phyloP scores from a whole-genome alignment of 164 flowering plant genomes.

The Vitis cinerea region DNA sequence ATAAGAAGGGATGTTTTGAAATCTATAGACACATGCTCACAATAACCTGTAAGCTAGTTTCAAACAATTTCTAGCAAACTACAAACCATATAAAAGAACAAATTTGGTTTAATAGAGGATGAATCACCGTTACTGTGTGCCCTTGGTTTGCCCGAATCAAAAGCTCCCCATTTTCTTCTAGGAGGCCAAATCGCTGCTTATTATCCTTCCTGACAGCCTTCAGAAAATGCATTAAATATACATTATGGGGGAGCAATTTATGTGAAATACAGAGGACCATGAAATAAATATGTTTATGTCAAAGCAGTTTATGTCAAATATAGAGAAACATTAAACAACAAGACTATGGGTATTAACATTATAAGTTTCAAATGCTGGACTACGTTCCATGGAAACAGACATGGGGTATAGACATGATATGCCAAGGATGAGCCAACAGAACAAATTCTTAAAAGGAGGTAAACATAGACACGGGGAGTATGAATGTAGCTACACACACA shows the following conservation, averaged over 20 bases:
- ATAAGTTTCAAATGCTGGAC: too few species aligned
- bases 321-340: not conserved
- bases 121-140: constrained; percentile 62
- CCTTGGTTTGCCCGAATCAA: constrained; percentile 97
- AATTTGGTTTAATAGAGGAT: not conserved
- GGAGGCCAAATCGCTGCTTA: constrained; percentile 80
- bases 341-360: too few species aligned
- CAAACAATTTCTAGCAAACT: not conserved
- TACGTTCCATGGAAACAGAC: too few species aligned
- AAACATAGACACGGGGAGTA: too few species aligned
- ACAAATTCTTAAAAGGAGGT: too few species aligned
- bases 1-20: too few species aligned
- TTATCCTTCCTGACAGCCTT: constrained; percentile 86
- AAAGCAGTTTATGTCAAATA: not conserved
- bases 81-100: not conserved
- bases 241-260: too few species aligned
- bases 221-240: constrained; percentile 5
- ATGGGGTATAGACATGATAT: too few species aligned
- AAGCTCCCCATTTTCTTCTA: constrained; percentile 86
- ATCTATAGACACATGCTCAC: too few species aligned
- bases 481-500: too few species aligned
- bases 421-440: too few species aligned
- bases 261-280: not conserved
- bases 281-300: too few species aligned
- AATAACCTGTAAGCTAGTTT: not conserved